These are phyloP conservation scores for Sporothrix dimorphospora DNA, from an alignment of 2,329 filamentous ascomycete genomes.

Conservation along the genomic window DNA sequence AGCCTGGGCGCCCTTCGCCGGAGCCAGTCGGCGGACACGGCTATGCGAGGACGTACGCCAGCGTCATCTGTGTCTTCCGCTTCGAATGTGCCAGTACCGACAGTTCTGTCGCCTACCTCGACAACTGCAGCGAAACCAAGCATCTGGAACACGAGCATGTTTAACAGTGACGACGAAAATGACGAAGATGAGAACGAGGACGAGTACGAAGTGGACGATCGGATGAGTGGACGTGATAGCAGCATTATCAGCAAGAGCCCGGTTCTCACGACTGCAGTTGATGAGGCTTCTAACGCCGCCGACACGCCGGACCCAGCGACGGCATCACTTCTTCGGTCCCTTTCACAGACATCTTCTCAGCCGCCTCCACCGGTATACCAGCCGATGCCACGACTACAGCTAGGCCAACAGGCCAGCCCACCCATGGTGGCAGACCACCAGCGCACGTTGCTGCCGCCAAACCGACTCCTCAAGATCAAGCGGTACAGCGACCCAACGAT, in stretches of 20 bases:
- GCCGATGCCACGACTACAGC: not conserved
- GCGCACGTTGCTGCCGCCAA: conserved; percentile 3
- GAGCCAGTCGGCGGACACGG: conserved; percentile 19
- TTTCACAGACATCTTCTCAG: conserved; percentile 25
- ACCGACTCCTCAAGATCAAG: conserved; percentile 27
- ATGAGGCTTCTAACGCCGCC: not conserved
- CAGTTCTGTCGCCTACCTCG: not conserved
- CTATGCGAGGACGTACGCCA: not conserved
- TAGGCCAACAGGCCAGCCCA: not conserved
- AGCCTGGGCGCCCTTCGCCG: not conserved
- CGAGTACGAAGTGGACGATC: not conserved
- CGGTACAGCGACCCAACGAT: conserved; percentile 31
- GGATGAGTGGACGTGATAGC: not conserved
- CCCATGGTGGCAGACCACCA: not conserved
- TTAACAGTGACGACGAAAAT: conserved; percentile 29
- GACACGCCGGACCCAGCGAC: conserved; percentile 23
- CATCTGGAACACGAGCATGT: conserved; percentile 32
- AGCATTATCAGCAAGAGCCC: not conserved
- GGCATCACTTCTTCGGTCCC: conserved; percentile 21
- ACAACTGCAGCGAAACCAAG: not conserved
- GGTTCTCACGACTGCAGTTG: not conserved
- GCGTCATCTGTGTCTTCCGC: not conserved
- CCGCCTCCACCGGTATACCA: conserved; percentile 20
- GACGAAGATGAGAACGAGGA: conserved; percentile 7
- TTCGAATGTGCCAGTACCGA: not conserved